These are phyloP conservation scores for Phytophthora ramorum DNA, from an alignment of 352 stramenopile species.

Conservation along the genomic window DNA sequence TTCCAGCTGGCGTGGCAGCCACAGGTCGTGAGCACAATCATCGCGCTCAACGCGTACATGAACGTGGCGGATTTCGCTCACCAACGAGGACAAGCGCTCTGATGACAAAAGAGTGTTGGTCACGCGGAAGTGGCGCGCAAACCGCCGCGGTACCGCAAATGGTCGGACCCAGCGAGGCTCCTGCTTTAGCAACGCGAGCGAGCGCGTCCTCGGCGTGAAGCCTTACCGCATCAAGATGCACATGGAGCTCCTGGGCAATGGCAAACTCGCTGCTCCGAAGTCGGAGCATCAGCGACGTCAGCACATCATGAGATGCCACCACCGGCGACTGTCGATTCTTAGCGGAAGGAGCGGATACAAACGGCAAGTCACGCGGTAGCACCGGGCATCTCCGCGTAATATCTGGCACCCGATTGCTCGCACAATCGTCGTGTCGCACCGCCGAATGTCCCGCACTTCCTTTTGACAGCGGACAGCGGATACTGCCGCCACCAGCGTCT, in stretches of 20 bases:
- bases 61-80: constrained; percentile 3
- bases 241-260: too few species aligned
- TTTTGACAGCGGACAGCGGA: neutral
- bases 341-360: constrained; percentile 8
- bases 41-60: neutral
- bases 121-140: constrained; percentile 1
- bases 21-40: constrained; percentile 9
- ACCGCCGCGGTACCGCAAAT: neutral
- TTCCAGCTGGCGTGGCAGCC: neutral
- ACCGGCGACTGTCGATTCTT: constrained; percentile 7
- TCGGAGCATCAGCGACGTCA: constrained; percentile 2
- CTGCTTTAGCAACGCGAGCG: neutral
- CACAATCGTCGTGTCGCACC: constrained; percentile 17
- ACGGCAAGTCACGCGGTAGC: constrained; percentile 1
- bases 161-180: constrained; percentile 1
- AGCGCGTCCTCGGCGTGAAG: neutral
- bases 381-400: neutral
- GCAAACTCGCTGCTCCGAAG: neutral
- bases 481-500: neutral
- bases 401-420: constrained; percentile 18
- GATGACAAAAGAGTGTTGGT: constrained; percentile 10
- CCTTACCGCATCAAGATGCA: neutral
- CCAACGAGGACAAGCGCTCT: neutral
- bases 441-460: constrained; percentile 6
- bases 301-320: constrained; percentile 1